These are phyloP conservation scores for Sporothrix inflata DNA, from an alignment of 2,329 filamentous ascomycete species.

Conservation along the genomic window DNA sequence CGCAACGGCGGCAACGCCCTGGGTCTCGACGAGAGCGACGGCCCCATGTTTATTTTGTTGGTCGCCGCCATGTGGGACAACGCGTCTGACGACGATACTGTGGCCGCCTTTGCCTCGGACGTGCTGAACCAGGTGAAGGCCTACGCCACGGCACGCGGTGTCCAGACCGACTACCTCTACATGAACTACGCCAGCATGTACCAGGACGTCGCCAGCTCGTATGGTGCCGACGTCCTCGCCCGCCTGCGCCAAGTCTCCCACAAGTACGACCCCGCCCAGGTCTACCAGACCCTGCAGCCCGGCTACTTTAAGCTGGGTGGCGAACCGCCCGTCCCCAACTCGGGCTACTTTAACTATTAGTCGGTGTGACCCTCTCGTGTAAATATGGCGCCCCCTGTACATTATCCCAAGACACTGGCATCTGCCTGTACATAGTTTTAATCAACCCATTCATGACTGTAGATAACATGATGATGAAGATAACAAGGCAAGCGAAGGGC, in stretches of 20 bases:
- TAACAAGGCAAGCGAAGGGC: too few relatives aligned
- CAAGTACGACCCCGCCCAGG: slow-evolving; percentile 42
- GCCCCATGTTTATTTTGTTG: slow-evolving; percentile 28
- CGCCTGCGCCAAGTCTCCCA: slow-evolving; percentile 38
- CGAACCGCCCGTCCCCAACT: slow-evolving; percentile 12
- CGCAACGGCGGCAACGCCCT: slow-evolving; percentile 48
- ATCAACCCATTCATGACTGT: background rate
- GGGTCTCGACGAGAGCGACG: slow-evolving; percentile 38
- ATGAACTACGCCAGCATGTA: slow-evolving; percentile 49
- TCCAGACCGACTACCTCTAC: slow-evolving; percentile 44
- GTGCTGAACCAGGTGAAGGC: slow-evolving; percentile 37
- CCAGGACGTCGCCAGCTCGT: slow-evolving; percentile 46
- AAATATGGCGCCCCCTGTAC: background rate
- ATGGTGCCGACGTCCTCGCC: slow-evolving; percentile 44
- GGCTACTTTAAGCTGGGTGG: slow-evolving; percentile 37
- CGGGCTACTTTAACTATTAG: slow-evolving; percentile 12
- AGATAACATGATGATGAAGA: too few relatives aligned
- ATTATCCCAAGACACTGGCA: background rate
- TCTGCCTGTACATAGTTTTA: background rate
- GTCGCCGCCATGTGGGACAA: slow-evolving; percentile 37
- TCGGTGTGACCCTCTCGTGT: background rate
- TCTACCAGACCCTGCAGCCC: slow-evolving; percentile 43
- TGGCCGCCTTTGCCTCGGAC: slow-evolving; percentile 36
- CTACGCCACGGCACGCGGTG: slow-evolving; percentile 38
- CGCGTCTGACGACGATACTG: slow-evolving; percentile 38